These are phyloP conservation scores for Phialophora expanda DNA, from an alignment of 2,329 filamentous ascomycete species.

Conservation along the genomic window DNA sequence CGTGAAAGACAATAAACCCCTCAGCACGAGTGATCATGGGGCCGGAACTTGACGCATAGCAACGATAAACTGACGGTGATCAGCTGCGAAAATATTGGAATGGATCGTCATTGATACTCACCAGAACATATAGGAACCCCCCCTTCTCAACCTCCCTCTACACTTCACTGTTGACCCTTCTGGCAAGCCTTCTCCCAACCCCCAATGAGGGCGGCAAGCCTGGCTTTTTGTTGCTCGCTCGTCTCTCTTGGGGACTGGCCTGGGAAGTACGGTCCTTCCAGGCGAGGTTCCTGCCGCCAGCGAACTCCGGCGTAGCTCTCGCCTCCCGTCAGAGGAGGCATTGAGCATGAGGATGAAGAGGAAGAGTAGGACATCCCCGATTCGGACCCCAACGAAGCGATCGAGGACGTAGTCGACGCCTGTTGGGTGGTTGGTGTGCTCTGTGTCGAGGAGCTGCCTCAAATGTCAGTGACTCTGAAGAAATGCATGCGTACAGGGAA, in stretches of 20 bases:
- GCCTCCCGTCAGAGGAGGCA: slow-evolving; percentile 1
- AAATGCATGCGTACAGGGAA: background rate
- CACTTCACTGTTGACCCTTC: background rate
- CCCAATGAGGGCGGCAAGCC: slow-evolving; percentile 1
- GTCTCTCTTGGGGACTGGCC: slow-evolving; percentile 2
- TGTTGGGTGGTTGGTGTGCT: background rate
- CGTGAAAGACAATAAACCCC: background rate
- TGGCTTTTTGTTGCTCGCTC: background rate
- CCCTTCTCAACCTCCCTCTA: background rate
- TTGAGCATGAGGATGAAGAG: background rate
- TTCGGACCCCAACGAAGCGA: background rate
- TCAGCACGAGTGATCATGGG: background rate
- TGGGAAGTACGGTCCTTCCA: background rate
- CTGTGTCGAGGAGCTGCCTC: slow-evolving; percentile 9
- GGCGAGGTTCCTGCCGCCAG: background rate
- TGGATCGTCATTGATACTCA: slow-evolving; percentile 6
- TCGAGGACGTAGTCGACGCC: background rate
- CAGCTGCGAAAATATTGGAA: background rate
- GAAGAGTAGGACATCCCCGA: slow-evolving; percentile 4
- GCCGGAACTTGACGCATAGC: background rate
- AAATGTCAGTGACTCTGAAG: background rate
- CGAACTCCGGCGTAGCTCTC: background rate
- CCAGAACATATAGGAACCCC: slow-evolving; percentile 11
- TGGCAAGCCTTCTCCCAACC: slow-evolving; percentile 4
- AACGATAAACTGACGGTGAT: background rate